phyloP scores from a whole-genome alignment of 163 green algal genomes.

The Scenedesmus sp. region DNA sequence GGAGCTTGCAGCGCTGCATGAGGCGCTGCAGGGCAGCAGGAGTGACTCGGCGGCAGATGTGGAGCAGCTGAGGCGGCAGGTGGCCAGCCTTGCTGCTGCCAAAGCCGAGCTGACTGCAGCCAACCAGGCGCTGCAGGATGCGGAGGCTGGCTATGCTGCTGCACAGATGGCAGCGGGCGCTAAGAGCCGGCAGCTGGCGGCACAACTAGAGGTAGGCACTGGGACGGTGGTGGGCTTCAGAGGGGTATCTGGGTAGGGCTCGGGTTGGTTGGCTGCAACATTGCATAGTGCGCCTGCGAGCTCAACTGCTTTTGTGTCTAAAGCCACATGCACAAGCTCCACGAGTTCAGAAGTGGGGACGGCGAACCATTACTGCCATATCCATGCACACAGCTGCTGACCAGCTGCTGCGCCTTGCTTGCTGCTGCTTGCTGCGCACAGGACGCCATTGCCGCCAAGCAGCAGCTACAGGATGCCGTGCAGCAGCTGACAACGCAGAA shows the following conservation, averaged over 20 bases:
- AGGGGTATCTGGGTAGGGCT: too few species aligned
- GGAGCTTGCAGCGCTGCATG: slow-evolving; percentile 12
- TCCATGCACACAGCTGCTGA: neutral
- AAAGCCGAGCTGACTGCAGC: slow-evolving; percentile 18
- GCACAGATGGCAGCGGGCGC: slow-evolving; percentile 1
- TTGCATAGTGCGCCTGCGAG: too few species aligned
- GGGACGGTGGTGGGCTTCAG: neutral
- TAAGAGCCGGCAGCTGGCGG: slow-evolving; percentile 16
- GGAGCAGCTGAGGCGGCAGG: slow-evolving; percentile 41
- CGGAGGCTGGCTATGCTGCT: slow-evolving; percentile 27
- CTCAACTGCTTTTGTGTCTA: too few species aligned
- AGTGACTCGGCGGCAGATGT: slow-evolving; percentile 22
- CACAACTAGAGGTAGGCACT: slow-evolving; percentile 35
- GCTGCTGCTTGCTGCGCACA: neutral
- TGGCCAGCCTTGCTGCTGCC: slow-evolving; percentile 3
- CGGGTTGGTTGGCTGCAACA: too few species aligned
- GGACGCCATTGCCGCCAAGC: neutral
- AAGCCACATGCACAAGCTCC: too few species aligned
- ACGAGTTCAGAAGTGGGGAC: too few species aligned
- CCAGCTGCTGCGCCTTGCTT: neutral
- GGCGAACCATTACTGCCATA: neutral
- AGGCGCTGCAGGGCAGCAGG: neutral
- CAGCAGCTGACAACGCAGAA: slow-evolving; percentile 39
- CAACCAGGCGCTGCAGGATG: slow-evolving; percentile 39
- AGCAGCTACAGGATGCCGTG: slow-evolving; percentile 10